phyloP scores from a whole-genome alignment of 306 rosid species.

The Styphnolobium japonicum region DNA sequence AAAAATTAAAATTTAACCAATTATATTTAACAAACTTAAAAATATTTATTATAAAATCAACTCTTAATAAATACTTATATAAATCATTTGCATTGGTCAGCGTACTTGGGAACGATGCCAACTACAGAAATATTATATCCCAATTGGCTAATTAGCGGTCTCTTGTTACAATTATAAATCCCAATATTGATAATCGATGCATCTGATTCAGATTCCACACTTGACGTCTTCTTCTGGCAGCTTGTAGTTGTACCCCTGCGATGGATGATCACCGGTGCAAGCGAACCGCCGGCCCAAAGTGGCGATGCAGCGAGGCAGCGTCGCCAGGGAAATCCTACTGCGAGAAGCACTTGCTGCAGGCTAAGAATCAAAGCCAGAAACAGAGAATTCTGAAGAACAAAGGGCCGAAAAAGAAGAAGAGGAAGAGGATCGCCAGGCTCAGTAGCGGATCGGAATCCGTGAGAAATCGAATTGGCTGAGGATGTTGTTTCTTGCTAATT shows the following conservation, averaged over 20 bases:
- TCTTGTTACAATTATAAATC: too few species aligned
- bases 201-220: constrained; percentile 15
- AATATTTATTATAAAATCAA: too few species aligned
- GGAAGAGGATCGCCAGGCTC: background rate
- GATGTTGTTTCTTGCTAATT: background rate
- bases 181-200: too few species aligned
- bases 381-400: background rate
- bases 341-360: constrained; percentile 32
- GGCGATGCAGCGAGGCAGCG: constrained; percentile 30
- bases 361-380: constrained; percentile 2
- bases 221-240: background rate
- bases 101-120: too few species aligned
- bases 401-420: constrained; percentile 15
- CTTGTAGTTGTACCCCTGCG: constrained; percentile 2
- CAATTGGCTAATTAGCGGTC: too few species aligned
- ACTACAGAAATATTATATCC: too few species aligned
- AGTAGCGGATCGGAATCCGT: constrained; percentile 20
- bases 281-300: constrained; percentile 29
- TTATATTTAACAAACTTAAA: too few species aligned
- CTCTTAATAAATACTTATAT: too few species aligned
- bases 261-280: constrained; percentile 43
- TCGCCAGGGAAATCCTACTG: constrained; percentile 31
- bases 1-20: too few species aligned
- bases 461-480: too few species aligned
- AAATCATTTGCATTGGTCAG: too few species aligned